Percentiles rank a stretch among this genome's conserved stretches.
Evolutionary conservation across 1,139 yeast genomes (phyloP).

Genomic region (Sugiyamaella paludigena): DNA sequence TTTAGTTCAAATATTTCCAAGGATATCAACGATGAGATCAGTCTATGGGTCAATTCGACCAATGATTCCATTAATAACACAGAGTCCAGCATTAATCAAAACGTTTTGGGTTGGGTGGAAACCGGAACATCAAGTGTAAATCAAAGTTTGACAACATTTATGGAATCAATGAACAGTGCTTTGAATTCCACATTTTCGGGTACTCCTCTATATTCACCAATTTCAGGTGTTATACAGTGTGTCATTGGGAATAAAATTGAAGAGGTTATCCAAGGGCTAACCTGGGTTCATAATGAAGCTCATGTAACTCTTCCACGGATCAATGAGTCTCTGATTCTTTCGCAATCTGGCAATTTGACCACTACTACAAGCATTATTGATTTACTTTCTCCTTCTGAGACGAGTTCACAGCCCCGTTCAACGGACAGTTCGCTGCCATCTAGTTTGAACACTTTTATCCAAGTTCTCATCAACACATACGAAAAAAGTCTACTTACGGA

Average conservation of each 20-base stretch:
- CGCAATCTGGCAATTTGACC: too few species aligned
- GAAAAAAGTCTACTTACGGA: constrained; percentile 24
- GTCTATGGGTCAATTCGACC: constrained; percentile 52
- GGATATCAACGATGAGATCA: constrained; percentile 24
- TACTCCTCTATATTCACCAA: constrained; percentile 63
- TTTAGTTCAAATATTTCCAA: constrained; percentile 22
- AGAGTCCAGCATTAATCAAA: constrained; percentile 54
- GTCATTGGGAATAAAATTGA: constrained; percentile 70
- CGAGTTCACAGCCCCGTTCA: too few species aligned
- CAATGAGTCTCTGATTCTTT: constrained; percentile 26
- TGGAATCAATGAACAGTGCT: constrained; percentile 51
- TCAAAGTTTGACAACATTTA: constrained; percentile 51
- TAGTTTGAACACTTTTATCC: constrained; percentile 11
- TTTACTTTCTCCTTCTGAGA: too few species aligned
- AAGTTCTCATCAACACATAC: constrained; percentile 21
- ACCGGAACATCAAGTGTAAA: constrained; percentile 56
- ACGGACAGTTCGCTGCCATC: too few species aligned
- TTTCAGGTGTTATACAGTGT: constrained; percentile 67
- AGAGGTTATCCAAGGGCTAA: constrained; percentile 63
- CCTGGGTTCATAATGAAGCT: constrained; percentile 73
- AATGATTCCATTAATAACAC: constrained; percentile 47
- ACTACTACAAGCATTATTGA: too few species aligned
- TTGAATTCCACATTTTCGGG: constrained; percentile 59
- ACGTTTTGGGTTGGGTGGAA: constrained; percentile 65
- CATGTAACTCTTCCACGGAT: constrained; percentile 58